These are phyloP conservation scores for Trypanosoma brucei DNA, from an alignment of 208 protist species.

Conservation along the genomic window DNA sequence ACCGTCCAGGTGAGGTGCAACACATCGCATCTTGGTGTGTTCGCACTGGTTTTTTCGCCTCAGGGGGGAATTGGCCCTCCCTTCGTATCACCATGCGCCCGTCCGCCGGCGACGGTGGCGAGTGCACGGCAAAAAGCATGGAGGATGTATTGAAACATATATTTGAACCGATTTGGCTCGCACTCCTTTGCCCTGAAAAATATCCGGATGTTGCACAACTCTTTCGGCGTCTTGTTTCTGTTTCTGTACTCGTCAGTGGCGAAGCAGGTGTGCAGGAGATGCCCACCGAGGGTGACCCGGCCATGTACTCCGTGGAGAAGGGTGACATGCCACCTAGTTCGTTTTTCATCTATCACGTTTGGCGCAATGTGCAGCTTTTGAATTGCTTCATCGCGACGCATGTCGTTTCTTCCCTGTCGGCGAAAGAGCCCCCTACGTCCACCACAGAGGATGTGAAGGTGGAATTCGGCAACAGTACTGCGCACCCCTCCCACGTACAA, in stretches of 20 bases:
- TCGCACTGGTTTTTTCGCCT: slow-evolving; percentile 37
- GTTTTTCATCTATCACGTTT: slow-evolving; percentile 98
- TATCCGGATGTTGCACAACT: slow-evolving; percentile 88
- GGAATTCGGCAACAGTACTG: too few species aligned
- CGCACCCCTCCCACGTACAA: too few species aligned
- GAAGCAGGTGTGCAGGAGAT: slow-evolving; percentile 47
- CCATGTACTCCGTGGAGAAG: slow-evolving; percentile 11
- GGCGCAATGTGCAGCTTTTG: slow-evolving; percentile 95
- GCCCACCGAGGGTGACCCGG: slow-evolving; percentile 25
- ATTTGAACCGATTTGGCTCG: slow-evolving; percentile 97
- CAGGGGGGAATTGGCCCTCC: slow-evolving; percentile 31
- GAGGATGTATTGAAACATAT: slow-evolving; percentile 92
- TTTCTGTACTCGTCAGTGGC: slow-evolving; percentile 52
- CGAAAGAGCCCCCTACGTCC: not conserved
- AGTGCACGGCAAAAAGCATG: slow-evolving; percentile 9
- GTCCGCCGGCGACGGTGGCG: not conserved
- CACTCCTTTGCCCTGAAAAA: slow-evolving; percentile 68
- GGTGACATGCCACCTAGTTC: slow-evolving; percentile 92
- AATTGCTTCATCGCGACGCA: slow-evolving; percentile 84
- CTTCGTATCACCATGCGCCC: slow-evolving; percentile 46
- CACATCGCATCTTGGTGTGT: slow-evolving; percentile 66
- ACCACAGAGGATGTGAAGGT: too few species aligned
- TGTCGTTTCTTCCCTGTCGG: slow-evolving; percentile 27
- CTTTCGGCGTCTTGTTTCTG: slow-evolving; percentile 86
- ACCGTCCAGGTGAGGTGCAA: slow-evolving; percentile 35